A percentile compares a stretch with the other conserved stretches of the same genome.
These are phyloP conservation scores for Sordaria brevicollis DNA, from an alignment of 495 filamentous ascomycete genomes.

Conservation along the genomic window DNA sequence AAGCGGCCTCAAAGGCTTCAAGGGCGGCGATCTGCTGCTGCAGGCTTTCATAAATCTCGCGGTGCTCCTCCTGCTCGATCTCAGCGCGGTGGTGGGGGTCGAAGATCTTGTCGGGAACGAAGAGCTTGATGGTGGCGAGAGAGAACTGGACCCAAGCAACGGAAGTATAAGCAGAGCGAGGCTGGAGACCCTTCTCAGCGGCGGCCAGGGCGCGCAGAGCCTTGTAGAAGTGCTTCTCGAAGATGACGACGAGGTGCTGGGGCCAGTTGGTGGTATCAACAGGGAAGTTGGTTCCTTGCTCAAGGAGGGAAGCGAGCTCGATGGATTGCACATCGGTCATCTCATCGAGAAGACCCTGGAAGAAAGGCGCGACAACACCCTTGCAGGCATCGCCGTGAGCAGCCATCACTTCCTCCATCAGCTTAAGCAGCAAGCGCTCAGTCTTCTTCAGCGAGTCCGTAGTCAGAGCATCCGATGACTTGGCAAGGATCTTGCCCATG, in stretches of 20 bases:
- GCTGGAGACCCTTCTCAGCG: slow-evolving; percentile 14
- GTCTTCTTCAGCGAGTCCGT: slow-evolving; percentile 38
- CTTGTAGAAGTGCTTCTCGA: slow-evolving; percentile 29
- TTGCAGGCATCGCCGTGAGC: slow-evolving; percentile 23
- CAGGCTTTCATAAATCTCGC: slow-evolving; percentile 43
- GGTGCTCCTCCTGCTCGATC: slow-evolving; percentile 57
- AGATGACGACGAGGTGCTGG: slow-evolving; percentile 16
- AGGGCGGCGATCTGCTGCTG: slow-evolving; percentile 49
- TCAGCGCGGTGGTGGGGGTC: slow-evolving; percentile 76
- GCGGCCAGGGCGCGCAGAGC: slow-evolving; percentile 26
- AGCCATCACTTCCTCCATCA: slow-evolving; percentile 38
- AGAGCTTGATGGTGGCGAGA: slow-evolving; percentile 59
- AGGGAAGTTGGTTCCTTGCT: slow-evolving; percentile 7
- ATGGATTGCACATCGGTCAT: neutral
- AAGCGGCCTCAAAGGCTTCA: slow-evolving; percentile 50
- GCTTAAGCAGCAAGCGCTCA: slow-evolving; percentile 33
- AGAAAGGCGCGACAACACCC: slow-evolving; percentile 3
- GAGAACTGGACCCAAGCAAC: slow-evolving; percentile 58
- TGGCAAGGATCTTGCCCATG: slow-evolving; percentile 44
- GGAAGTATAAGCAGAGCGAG: slow-evolving; percentile 25
- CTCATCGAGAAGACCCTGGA: slow-evolving; percentile 4
- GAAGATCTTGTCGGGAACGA: slow-evolving; percentile 74
- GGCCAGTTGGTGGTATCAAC: slow-evolving; percentile 2
- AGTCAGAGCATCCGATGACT: slow-evolving; percentile 34
- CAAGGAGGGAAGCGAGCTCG: slow-evolving; percentile 14